Evolutionary conservation across 2,329 filamentous ascomycete genomes (phyloP).

Genomic region (Myriosclerotinia curreyana): DNA sequence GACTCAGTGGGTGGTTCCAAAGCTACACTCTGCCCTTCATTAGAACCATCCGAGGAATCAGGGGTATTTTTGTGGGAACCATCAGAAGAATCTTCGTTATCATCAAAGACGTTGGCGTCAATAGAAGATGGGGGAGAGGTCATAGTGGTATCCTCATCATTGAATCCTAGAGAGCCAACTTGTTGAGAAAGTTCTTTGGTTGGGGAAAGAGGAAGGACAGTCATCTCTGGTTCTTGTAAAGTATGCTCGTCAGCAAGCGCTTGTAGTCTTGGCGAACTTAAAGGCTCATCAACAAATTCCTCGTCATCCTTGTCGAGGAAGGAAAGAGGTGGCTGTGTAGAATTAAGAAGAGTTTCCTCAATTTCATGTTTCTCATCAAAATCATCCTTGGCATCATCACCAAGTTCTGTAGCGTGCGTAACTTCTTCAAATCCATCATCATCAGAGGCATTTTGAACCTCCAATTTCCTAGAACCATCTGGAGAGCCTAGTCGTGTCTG

Average conservation of each 20-base stretch:
- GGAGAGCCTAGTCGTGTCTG: slow-evolving; percentile 48
- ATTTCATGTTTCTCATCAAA: slow-evolving; percentile 55
- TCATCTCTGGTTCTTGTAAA: slow-evolving; percentile 54
- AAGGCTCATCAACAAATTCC: slow-evolving; percentile 74
- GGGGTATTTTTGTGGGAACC: slow-evolving; percentile 27
- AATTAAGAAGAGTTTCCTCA: slow-evolving; percentile 50
- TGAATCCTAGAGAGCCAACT: slow-evolving; percentile 33
- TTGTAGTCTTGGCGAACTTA: slow-evolving; percentile 64
- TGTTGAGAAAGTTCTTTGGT: slow-evolving; percentile 43
- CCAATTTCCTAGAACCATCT: slow-evolving; percentile 67
- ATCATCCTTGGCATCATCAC: slow-evolving; percentile 69
- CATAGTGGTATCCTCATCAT: slow-evolving; percentile 35
- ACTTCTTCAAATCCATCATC: slow-evolving; percentile 96
- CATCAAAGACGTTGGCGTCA: slow-evolving; percentile 23
- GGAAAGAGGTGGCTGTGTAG: slow-evolving; percentile 40
- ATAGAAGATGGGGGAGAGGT: slow-evolving; percentile 30
- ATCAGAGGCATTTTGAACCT: slow-evolving; percentile 77
- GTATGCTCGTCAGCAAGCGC: slow-evolving; percentile 55
- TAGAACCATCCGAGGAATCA: slow-evolving; percentile 35
- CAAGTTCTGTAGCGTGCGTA: slow-evolving; percentile 63
- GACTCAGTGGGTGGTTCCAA: slow-evolving; percentile 24
- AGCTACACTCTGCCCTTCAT: slow-evolving; percentile 21
- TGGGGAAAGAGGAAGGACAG: slow-evolving; percentile 58
- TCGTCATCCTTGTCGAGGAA: slow-evolving; percentile 62
- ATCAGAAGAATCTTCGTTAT: slow-evolving; percentile 26